Base-by-base conservation (phyloP, 1,284 basidiomycete species). In the Ustilago shanxiensis region DNA sequence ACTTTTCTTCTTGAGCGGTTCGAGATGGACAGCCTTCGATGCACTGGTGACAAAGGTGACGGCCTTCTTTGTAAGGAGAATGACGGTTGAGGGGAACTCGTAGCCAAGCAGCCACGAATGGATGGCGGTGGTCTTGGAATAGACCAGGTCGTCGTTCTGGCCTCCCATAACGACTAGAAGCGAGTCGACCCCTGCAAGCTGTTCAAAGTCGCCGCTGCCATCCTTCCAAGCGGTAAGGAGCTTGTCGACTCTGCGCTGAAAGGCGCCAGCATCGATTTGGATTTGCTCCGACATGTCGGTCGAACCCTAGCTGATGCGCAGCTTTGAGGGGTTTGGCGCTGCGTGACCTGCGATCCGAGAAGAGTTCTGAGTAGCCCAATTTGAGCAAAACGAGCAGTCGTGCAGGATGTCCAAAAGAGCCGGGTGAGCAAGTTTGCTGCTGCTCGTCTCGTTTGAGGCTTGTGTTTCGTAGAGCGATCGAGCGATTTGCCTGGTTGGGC, bases 21-120 rank as follows among this genome's bases (percentile, higher is more conserved):
- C 81, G 29, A 83, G 74, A 31, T 77, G 79, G 28, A 78, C 79
- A 55, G 82, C 82, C 90, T 98, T 98, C 33, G 92, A 93, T 3
- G 92, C 90, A 22, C 94, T 96, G 77, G 93, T 95, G 45, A 98
- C 88, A 64, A 98, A 92, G 31, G 89, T 89, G 31, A 98, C 87
- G 60, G 91, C 88, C 80, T 91, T 91, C 14, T 81, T 79, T 78
- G 92, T 90, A 79, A 98, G 92, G 37, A 96, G 87, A 65, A 95
- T 90, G 49, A 98, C 88, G 0, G 95, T 98, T 0, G 94, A 95
- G 0, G 95, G 95, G 84, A 98, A 98, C 86, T 98, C 96, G 86
- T 95, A 98, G 26, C 95, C 96, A 35, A 98, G 90, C 10, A 98
- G 89, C 93, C 94, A 98, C 79, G 94, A 95, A 63, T 79, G 79